These are phyloP conservation scores for Aethionema arabicum DNA, from an alignment of 345 rosid species.

Conservation along the genomic window DNA sequence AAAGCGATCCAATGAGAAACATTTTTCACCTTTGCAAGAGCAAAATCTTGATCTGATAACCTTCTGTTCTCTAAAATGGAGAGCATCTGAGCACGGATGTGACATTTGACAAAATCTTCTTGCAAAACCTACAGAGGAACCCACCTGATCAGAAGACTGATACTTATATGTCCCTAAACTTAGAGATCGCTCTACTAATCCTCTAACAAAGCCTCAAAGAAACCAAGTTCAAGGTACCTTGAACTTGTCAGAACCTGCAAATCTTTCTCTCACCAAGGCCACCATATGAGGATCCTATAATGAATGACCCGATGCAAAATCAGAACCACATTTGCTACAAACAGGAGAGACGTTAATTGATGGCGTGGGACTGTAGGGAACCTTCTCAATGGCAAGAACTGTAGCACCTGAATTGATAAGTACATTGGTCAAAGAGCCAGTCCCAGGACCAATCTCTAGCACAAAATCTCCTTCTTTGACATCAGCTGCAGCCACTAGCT, in stretches of 20 bases:
- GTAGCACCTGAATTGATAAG: conserved; percentile 67
- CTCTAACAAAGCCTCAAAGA: background rate
- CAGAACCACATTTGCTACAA: conserved; percentile 8
- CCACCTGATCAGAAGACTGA: background rate
- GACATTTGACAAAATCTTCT: conserved; percentile 81
- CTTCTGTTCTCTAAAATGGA: conserved; percentile 45
- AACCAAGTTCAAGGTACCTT: conserved; percentile 45
- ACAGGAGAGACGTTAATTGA: background rate
- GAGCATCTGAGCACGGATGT: conserved; percentile 62
- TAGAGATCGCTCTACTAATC: background rate
- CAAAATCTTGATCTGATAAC: conserved; percentile 18
- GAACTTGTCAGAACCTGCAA: conserved; percentile 48
- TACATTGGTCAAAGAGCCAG: conserved; percentile 85
- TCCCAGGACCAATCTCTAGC: conserved; percentile 93
- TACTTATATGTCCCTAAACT: background rate
- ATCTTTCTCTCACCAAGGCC: conserved; percentile 64
- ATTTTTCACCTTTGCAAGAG: conserved; percentile 61
- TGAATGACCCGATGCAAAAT: conserved; percentile 15
- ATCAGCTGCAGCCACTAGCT: conserved; percentile 54
- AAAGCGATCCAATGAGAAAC: conserved; percentile 12
- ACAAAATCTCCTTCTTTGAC: conserved; percentile 76
- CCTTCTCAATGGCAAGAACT: conserved; percentile 85
- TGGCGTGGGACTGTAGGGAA: conserved; percentile 10
- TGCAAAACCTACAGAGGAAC: conserved; percentile 55
- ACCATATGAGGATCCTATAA: conserved; percentile 87